Conservation (phyloP, 2,329 filamentous ascomycete species). For the Clarireedia homoeocarpa region DNA sequence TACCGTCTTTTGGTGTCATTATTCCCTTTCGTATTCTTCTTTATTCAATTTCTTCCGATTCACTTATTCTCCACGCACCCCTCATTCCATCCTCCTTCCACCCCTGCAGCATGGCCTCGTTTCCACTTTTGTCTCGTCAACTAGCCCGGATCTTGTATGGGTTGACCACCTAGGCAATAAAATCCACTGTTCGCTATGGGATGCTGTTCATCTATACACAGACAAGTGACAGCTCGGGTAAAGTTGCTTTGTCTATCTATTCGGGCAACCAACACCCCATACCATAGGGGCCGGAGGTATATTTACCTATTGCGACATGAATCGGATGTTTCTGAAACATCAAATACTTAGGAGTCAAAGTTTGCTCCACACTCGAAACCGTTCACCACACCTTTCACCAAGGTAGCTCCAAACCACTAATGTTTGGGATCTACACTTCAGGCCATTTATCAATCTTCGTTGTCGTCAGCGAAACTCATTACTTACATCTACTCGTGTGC, state of each 20-base stretch:
- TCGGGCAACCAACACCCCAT: not conserved
- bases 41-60: too few species aligned
- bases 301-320: not conserved
- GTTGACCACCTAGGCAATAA: too few species aligned
- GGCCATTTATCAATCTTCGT: not conserved
- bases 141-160: too few species aligned
- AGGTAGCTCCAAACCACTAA: too few species aligned
- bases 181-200: too few species aligned
- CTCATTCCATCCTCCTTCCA: too few species aligned
- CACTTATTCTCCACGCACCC: too few species aligned
- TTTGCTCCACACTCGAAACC: not conserved
- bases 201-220: not conserved
- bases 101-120: too few species aligned
- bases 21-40: too few species aligned
- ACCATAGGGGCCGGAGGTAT: not conserved
- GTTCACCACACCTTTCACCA: not conserved
- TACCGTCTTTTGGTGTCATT: too few species aligned
- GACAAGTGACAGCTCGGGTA: not conserved
- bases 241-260: not conserved
- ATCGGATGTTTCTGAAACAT: not conserved
- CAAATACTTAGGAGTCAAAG: not conserved
- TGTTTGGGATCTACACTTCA: too few species aligned
- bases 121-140: too few species aligned
- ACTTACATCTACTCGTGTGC: not conserved
- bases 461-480: constrained; percentile 5